A percentile compares a stretch with the other conserved stretches of the same genome.
phyloP scores from a whole-genome alignment of 352 stramenopile genomes.

The Globisporangium apiculatum region DNA sequence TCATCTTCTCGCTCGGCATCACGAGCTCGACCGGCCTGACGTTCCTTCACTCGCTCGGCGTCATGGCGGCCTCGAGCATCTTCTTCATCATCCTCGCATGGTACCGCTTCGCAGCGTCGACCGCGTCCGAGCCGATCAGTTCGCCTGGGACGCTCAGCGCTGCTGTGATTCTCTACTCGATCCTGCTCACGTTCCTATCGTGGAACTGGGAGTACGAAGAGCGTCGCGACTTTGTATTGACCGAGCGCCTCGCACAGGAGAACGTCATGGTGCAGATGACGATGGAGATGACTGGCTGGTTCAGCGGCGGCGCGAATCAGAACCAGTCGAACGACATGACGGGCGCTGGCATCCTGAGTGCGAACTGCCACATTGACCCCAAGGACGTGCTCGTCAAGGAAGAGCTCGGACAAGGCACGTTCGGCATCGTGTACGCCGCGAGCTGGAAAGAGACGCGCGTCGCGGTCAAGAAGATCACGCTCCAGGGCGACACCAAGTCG shows the following conservation, averaged over 20 bases:
- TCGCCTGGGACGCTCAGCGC: slow-evolving; percentile 62
- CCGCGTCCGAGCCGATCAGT: slow-evolving; percentile 34
- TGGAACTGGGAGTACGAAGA: slow-evolving; percentile 89
- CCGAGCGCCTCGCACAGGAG: slow-evolving; percentile 72
- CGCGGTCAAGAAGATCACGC: slow-evolving; percentile 81
- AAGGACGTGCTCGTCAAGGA: slow-evolving; percentile 78
- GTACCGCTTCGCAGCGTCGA: slow-evolving; percentile 37
- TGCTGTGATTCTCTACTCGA: slow-evolving; percentile 70
- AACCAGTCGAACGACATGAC: slow-evolving; percentile 41
- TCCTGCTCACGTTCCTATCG: slow-evolving; percentile 70
- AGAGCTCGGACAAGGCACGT: slow-evolving; percentile 70
- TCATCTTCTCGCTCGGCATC: slow-evolving; percentile 81
- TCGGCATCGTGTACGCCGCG: slow-evolving; percentile 68
- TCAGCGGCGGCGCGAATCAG: slow-evolving; percentile 60
- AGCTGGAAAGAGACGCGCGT: slow-evolving; percentile 79
- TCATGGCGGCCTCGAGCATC: slow-evolving; percentile 48
- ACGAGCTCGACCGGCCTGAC: slow-evolving; percentile 73
- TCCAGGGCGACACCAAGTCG: slow-evolving; percentile 69
- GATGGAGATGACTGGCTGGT: slow-evolving; percentile 86
- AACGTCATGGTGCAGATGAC: slow-evolving; percentile 87
- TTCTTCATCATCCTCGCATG: slow-evolving; percentile 78
- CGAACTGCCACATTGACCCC: slow-evolving; percentile 79
- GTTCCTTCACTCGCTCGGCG: slow-evolving; percentile 56
- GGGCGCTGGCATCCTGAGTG: slow-evolving; percentile 52
- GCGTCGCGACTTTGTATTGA: slow-evolving; percentile 78